Base-by-base conservation (phyloP, 163 green algal species). In the Smithsoniella earleae region DNA sequence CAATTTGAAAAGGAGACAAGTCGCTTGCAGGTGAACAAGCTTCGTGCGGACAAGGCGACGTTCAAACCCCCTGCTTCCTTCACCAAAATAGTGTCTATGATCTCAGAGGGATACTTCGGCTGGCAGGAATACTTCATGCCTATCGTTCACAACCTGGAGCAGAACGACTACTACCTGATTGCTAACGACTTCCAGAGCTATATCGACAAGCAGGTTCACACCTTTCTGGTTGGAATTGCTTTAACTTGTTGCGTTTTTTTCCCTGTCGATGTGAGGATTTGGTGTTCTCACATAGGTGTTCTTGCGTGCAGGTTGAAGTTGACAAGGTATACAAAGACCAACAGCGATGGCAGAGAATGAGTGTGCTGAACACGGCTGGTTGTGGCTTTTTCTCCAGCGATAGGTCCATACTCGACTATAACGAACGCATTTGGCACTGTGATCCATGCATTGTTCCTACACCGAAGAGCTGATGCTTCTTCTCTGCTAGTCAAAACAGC, bases 151-250 rank as follows among this genome's bases (percentile, higher is more conserved):
- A 82, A 82, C 80, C 6, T 74, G 37, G 33, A 55, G 27, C 72
- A 74, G 3, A 78, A 73, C 5, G 94, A 99, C 82, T 97, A 88
- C 80, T 99, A 98, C 86, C 86, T 99, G 55, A 76, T 99, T 34
- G 94, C 91, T 45, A 96, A 96, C 77, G 94, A 99, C 87, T 99
- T 98, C 75, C 78, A 83, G 2, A 77, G 80, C 36, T 99, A 98
- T 86, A 69, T 98, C 0, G 76, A 91, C 0, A 83, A 87, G 10
- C 92, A 98, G 89, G 85, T 84, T 44, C n/a, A n/a, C n/a, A n/a
- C n/a, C n/a, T n/a, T n/a, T n/a, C 10, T 65, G 52, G 52, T 20
- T 10, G 8, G 31, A n/a, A 65, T 30, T 0, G 10, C 28, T 16
- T 36, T 22, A 65, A 8, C 52, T 65, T 65, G 8, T 20, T 30